Percentiles rank a stretch among this genome's conserved stretches.
These are phyloP conservation scores for Platanus orientalis DNA, from an alignment of 164 flowering plant species.

Conservation along the genomic window DNA sequence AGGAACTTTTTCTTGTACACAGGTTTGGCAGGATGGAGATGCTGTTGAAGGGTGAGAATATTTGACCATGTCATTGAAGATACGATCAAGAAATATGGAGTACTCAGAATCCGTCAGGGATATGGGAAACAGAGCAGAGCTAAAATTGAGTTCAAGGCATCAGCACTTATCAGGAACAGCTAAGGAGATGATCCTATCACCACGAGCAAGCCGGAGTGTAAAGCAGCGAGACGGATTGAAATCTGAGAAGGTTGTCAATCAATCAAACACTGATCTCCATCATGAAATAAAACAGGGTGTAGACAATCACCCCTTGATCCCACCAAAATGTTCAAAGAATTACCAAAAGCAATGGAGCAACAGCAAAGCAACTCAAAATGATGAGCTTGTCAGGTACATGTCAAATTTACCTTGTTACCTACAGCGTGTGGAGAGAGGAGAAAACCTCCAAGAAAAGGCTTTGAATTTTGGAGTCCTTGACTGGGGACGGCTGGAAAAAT, in stretches of 20 bases:
- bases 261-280: constrained; percentile 14
- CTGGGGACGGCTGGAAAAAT: constrained; percentile 71
- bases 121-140: constrained; percentile 27
- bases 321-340: constrained; percentile 23
- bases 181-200: constrained; percentile 18
- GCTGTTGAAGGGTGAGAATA: background rate
- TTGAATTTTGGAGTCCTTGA: constrained; percentile 87
- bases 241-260: constrained; percentile 17
- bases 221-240: constrained; percentile 25
- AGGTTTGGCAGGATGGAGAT: background rate
- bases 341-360: constrained; percentile 20
- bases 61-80: constrained; percentile 2
- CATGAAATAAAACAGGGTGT: constrained; percentile 13
- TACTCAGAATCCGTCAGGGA: constrained; percentile 4
- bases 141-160: constrained; percentile 25
- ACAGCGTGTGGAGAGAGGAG: constrained; percentile 45
- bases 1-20: background rate
- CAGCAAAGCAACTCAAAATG: constrained; percentile 32
- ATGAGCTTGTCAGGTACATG: constrained; percentile 83
- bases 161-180: constrained; percentile 17
- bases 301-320: constrained; percentile 11
- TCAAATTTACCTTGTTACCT: constrained; percentile 76
- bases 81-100: constrained; percentile 4
- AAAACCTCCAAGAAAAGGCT: constrained; percentile 48
- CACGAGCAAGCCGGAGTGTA: constrained; percentile 12